Base-by-base conservation (phyloP, 2,329 filamentous ascomycete species). In the Dactylellina sp. region DNA sequence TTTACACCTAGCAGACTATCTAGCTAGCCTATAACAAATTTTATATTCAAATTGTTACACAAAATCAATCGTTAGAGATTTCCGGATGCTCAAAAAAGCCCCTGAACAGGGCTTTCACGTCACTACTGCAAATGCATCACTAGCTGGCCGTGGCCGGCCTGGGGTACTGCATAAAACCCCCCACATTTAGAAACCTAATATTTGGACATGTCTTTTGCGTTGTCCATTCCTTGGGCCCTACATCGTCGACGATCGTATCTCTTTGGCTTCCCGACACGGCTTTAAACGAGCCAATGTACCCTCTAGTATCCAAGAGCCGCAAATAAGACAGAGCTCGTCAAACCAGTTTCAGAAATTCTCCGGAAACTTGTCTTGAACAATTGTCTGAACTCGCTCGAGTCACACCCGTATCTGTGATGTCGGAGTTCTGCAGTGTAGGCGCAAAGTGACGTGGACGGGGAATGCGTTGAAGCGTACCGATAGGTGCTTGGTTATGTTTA, bases 371-470 rank as follows among this genome's bases (percentile, higher is more conserved):
- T 11, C 46, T 47, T 28, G 60, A 20, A 55, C 47, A 55, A 40
- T 37, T 55, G 25, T 55, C 46, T 24, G 32, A 24, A 35, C 37
- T 32, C 28, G 9, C 28, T 16, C 32, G 25, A 65, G 16, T 46
- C 40, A 46, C 28, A n/a, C 32, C 40, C 25, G 42, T 57, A 57
- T 40, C 9, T 57, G 62, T 50, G 12, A 37, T 49, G 62, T 49
- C 35, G 25, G 25, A 50, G 39, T 28, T 28, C 50, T 65, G 62
- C 62, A 65, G 37, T 12, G 9, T 12, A 12, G 50, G 62, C 62
- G 62, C 62, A 39, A 24, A 49, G 62, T 65, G 62, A 65, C 62
- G 62, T 65, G 62, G 62, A 65, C 62, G 62, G 16, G 62, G 62
- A 65, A 65, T 65, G 62, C 42, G 62, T 65, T 65, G 62, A 65